phyloP scores from a whole-genome alignment of 768 basidiomycete genomes.

The Naganishia friedmannii region DNA sequence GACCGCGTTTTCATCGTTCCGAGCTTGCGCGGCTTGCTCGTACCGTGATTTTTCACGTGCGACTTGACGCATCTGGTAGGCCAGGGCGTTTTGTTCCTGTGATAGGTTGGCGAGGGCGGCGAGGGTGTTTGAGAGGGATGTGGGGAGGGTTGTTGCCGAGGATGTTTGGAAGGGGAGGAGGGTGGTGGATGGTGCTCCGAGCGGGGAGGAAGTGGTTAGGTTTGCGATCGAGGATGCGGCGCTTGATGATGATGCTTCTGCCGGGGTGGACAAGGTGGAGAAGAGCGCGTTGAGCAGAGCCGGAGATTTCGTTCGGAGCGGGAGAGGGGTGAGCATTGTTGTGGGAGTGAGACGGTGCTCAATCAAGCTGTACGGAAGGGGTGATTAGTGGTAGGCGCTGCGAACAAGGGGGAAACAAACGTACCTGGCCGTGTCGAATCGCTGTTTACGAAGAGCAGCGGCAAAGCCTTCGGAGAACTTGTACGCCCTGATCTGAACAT shows the following conservation, averaged over 20 bases:
- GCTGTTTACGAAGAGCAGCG: conserved; percentile 74
- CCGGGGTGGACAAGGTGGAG: conserved; percentile 60
- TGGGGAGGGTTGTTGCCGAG: conserved; percentile 56
- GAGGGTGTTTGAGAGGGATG: conserved; percentile 63
- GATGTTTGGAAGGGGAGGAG: conserved; percentile 64
- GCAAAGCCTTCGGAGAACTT: conserved; percentile 74
- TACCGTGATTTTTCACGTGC: conserved; percentile 76
- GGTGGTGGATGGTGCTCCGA: conserved; percentile 51
- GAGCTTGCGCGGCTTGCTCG: conserved; percentile 74
- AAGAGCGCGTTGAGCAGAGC: conserved; percentile 76
- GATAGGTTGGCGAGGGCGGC: conserved; percentile 81
- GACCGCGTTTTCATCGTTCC: conserved; percentile 79
- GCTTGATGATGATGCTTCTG: conserved; percentile 26
- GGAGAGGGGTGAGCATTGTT: conserved; percentile 78
- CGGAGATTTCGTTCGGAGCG: conserved; percentile 78
- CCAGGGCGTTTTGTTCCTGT: conserved; percentile 88
- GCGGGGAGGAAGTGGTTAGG: conserved; percentile 26
- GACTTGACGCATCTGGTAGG: conserved; percentile 82
- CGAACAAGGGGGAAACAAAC: conserved; percentile 36
- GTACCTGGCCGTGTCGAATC: conserved; percentile 81
- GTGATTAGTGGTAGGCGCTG: conserved; percentile 30
- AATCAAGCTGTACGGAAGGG: conserved; percentile 61
- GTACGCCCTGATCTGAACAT: conserved; percentile 85
- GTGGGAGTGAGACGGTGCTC: conserved; percentile 79
- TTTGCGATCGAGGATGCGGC: conserved; percentile 7